phyloP scores from a whole-genome alignment of 2,329 filamentous ascomycete genomes.

The Endoconidiophora laricicola region DNA sequence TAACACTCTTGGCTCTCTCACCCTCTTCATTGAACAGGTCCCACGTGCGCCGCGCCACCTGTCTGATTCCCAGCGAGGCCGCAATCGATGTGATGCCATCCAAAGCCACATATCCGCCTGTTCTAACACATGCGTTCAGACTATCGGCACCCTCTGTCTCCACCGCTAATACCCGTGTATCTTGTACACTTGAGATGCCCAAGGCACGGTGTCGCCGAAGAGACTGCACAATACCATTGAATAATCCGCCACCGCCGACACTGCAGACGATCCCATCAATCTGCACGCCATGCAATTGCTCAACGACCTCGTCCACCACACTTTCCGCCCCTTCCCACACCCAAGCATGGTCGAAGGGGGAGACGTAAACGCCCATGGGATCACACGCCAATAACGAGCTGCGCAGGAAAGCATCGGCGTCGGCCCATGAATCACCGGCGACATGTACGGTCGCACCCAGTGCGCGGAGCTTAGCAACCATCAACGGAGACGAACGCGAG shows the following conservation, averaged over 20 bases:
- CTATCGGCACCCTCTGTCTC: constrained; percentile 63
- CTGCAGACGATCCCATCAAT: constrained; percentile 60
- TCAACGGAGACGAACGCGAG: constrained; percentile 43
- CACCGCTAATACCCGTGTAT: constrained; percentile 46
- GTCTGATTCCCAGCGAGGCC: constrained; percentile 54
- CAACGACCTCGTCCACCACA: constrained; percentile 35
- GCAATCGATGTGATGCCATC: constrained; percentile 60
- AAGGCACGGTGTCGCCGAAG: constrained; percentile 19
- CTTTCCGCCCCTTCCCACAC: constrained; percentile 50
- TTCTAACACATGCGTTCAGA: constrained; percentile 43
- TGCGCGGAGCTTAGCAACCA: constrained; percentile 52
- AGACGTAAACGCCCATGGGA: constrained; percentile 42
- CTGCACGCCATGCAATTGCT: constrained; percentile 24
- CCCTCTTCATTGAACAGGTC: constrained; percentile 35
- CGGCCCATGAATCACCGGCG: constrained; percentile 48
- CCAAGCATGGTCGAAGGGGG: constrained; percentile 51
- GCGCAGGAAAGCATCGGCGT: constrained; percentile 51
- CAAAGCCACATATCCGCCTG: constrained; percentile 42
- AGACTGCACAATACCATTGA: constrained; percentile 53
- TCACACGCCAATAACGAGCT: constrained; percentile 38
- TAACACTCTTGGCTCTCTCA: constrained; percentile 21
- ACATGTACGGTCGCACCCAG: constrained; percentile 56
- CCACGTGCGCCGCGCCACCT: constrained; percentile 53
- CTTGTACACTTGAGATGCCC: constrained; percentile 14
- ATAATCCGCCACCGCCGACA: constrained; percentile 65